These are phyloP conservation scores for Dipteronia sinensis DNA, from an alignment of 345 rosid species.

Conservation along the genomic window DNA sequence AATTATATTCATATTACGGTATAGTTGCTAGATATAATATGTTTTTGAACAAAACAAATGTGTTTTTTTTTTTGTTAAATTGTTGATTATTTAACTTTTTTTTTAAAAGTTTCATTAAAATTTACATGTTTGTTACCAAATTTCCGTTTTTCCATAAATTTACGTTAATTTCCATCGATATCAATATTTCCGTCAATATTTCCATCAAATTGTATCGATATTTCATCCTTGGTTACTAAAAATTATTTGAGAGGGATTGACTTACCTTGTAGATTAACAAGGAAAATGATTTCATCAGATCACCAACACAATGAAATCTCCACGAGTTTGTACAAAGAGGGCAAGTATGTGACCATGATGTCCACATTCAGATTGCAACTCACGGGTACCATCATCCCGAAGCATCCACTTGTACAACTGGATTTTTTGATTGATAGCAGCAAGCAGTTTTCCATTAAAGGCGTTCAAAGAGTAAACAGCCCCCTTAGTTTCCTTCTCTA, in stretches of 20 bases:
- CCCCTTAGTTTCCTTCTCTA: slow-evolving; percentile 95
- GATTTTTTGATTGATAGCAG: slow-evolving; percentile 89
- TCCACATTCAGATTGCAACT: slow-evolving; percentile 88
- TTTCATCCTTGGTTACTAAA: no score
- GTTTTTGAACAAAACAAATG: no score
- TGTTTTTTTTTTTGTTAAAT: no score
- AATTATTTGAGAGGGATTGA: neutral
- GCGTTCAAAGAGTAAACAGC: slow-evolving; percentile 84
- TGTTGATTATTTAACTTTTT: no score
- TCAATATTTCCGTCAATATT: no score
- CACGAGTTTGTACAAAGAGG: slow-evolving; percentile 85
- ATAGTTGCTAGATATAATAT: no score
- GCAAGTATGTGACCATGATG: slow-evolving; percentile 93
- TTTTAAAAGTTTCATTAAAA: no score
- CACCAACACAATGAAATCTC: slow-evolving; percentile 97
- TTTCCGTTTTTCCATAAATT: no score
- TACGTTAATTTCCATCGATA: no score
- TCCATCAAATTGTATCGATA: no score
- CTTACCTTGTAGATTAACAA: slow-evolving; percentile 85
- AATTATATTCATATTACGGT: no score
- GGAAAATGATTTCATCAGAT: slow-evolving; percentile 91
- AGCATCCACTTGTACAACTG: slow-evolving; percentile 95
- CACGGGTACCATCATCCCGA: slow-evolving; percentile 82
- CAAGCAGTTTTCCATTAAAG: slow-evolving; percentile 90
- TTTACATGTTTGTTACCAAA: no score